Evolutionary conservation across 2,329 filamentous ascomycete species (phyloP).

Genomic region (Epicoccum sorghinum): DNA sequence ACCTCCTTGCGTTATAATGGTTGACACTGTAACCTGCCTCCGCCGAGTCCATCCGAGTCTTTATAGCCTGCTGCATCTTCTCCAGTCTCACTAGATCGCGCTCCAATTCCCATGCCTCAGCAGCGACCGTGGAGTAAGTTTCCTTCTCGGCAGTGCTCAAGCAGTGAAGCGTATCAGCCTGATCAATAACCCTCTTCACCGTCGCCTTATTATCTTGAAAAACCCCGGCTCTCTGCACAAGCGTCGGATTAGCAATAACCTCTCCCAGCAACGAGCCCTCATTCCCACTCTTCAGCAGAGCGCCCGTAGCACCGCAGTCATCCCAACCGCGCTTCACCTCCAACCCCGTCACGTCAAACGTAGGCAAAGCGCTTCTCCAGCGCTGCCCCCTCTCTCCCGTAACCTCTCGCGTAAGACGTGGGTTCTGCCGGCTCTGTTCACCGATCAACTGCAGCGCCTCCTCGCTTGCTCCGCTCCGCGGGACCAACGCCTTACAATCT

Average conservation of each 20-base stretch:
- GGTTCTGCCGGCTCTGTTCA: too few species aligned
- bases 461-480: too few species aligned
- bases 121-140: not conserved
- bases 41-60: not conserved
- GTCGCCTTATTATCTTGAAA: not conserved
- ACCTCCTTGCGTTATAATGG: not conserved
- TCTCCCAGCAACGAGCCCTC: not conserved
- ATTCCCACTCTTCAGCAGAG: not conserved
- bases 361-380: not conserved
- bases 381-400: too few species aligned
- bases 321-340: not conserved
- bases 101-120: conserved; percentile 3
- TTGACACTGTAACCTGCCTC: not conserved
- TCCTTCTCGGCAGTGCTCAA: not conserved
- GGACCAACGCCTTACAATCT: too few species aligned
- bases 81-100: not conserved
- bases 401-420: too few species aligned
- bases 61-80: not conserved
- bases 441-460: too few species aligned
- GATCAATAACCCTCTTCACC: not conserved
- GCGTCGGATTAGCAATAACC: not conserved
- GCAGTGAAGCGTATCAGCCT: not conserved
- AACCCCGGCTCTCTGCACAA: not conserved
- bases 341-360: not conserved
- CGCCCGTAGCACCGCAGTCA: not conserved